Evolutionary conservation across 108 stramenopile species (phyloP).

Genomic region (Thalassiosira profunda): DNA sequence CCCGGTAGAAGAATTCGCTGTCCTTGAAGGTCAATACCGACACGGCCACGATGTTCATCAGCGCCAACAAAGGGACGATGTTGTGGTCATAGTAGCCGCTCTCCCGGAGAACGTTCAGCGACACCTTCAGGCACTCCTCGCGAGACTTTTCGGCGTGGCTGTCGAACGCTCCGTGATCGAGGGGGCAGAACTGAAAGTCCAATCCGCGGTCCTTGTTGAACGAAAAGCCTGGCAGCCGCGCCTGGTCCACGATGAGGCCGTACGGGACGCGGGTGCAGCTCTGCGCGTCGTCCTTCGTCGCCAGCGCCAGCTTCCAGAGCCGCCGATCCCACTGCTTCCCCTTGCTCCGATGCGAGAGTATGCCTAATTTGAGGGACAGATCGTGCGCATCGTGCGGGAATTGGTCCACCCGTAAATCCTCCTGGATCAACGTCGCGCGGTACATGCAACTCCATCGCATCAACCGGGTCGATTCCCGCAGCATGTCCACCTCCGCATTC

Average conservation of each 20-base stretch:
- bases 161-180: conserved; percentile 27
- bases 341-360: conserved; percentile 45
- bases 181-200: conserved; percentile 40
- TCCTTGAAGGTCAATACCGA: conserved; percentile 38
- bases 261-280: conserved; percentile 44
- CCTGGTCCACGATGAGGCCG: conserved; percentile 60
- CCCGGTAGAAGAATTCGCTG: conserved; percentile 45
- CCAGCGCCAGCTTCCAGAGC: conserved; percentile 60
- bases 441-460: conserved; percentile 61
- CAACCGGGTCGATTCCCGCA: conserved; percentile 23
- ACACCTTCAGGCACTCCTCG: conserved; percentile 49
- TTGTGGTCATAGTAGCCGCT: conserved; percentile 58
- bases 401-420: conserved; percentile 43
- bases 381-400: conserved; percentile 69
- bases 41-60: conserved; percentile 54
- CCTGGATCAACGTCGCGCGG: conserved; percentile 47
- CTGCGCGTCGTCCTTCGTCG: conserved; percentile 48
- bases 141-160: background rate
- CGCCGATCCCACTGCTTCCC: conserved; percentile 55
- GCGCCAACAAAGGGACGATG: conserved; percentile 57
- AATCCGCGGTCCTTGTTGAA: conserved; percentile 25
- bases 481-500: conserved; percentile 35
- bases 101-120: conserved; percentile 36
- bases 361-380: conserved; percentile 44
- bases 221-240: conserved; percentile 54